Percentiles rank a stretch among this genome's conserved stretches.
These are phyloP conservation scores for Micromonas commoda DNA, from an alignment of 139 green algal species.

Conservation along the genomic window DNA sequence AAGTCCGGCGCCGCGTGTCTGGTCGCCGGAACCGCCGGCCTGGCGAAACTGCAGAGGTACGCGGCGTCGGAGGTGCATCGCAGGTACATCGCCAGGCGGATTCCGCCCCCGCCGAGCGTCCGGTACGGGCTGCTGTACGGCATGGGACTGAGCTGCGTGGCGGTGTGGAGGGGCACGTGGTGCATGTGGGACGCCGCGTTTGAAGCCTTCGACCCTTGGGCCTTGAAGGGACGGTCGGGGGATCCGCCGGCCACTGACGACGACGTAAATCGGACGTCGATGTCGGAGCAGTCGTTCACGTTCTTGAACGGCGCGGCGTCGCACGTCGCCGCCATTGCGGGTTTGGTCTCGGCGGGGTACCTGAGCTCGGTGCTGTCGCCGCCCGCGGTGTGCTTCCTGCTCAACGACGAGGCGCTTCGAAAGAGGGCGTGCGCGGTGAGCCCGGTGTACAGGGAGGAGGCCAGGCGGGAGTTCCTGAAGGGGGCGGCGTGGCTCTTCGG, in stretches of 20 bases:
- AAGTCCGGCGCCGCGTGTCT: neutral
- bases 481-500: too few relatives aligned
- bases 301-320: neutral
- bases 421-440: too few relatives aligned
- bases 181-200: neutral
- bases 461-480: too few relatives aligned
- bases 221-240: neutral
- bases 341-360: neutral
- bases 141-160: neutral
- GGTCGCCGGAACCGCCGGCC: neutral
- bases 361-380: neutral
- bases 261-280: too few relatives aligned
- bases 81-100: neutral
- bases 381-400: neutral
- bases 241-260: too few relatives aligned
- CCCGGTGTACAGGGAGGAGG: too few relatives aligned
- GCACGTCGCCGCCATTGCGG: neutral
- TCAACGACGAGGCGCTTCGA: neutral
- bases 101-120: too few relatives aligned
- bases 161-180: constrained; percentile 10
- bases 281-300: too few relatives aligned
- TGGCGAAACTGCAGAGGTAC: neutral
- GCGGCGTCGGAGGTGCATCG: too few relatives aligned
- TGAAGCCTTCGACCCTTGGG: neutral
- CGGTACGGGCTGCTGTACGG: too few relatives aligned